These are phyloP conservation scores for Angomonas deanei DNA, from an alignment of 208 protist species.

Conservation along the genomic window DNA sequence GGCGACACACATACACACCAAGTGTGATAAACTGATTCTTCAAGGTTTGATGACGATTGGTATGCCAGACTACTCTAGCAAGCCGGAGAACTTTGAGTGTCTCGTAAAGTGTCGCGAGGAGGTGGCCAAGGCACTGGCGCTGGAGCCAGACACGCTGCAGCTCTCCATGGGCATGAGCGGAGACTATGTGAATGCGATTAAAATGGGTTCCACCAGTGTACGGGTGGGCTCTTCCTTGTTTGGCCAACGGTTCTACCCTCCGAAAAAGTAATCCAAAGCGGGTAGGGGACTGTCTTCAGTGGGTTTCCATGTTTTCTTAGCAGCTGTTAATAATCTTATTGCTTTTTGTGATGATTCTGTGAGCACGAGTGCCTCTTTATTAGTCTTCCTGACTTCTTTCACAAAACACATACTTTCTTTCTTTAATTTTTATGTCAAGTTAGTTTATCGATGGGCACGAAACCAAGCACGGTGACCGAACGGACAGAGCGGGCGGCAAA, in stretches of 20 bases:
- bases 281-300: too few relatives aligned
- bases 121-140: conserved; percentile 47
- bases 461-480: conserved; percentile 14
- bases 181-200: conserved; percentile 94
- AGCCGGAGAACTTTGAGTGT: conserved; percentile 85
- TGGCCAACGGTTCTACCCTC: conserved; percentile 85
- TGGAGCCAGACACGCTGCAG: conserved; percentile 46
- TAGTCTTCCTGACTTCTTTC: too few relatives aligned
- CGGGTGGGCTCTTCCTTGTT: conserved; percentile 95
- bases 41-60: conserved; percentile 97
- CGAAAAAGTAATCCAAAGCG: conserved; percentile 27
- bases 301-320: background rate
- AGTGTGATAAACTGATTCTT: conserved; percentile 82
- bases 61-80: conserved; percentile 73
- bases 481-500: conserved; percentile 19
- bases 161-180: conserved; percentile 97
- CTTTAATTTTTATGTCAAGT: background rate
- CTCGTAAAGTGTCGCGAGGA: conserved; percentile 52
- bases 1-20: conserved; percentile 49
- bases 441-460: conserved; percentile 15
- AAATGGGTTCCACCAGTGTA: conserved; percentile 91
- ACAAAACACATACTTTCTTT: background rate
- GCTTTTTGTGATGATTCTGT: conserved; percentile 3
- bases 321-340: background rate
- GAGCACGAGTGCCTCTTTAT: background rate